Evolutionary conservation across 768 basidiomycete genomes (phyloP), one percentile per base, ranked within the genome.

Genomic region (Hericium alpestre): DNA sequence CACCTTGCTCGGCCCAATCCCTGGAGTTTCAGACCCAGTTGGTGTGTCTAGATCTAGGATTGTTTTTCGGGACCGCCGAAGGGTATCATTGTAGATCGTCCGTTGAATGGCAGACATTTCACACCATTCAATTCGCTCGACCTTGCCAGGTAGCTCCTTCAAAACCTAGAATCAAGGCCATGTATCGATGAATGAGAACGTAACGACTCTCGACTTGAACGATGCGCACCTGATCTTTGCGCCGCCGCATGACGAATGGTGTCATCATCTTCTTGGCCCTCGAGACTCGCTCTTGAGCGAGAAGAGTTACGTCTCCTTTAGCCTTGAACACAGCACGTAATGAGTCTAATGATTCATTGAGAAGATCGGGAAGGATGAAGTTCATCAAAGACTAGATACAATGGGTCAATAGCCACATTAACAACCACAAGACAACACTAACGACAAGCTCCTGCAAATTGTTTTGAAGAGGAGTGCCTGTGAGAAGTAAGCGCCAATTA

Each of bases 261-360:
- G 93, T 96, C 89, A 99, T 93, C 93, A 99, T 97, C 69, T 92
- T 93, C 73, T 97, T 95, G 6, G 96, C 96, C 60, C 94, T 76
- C 18, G 90, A 92, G 22, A 97, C 90, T 52, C 96, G 88, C 67
- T 94, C 88, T 66, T 91, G 87, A 4, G 95, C 90, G 23, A 98
- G 84, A 22, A 97, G 70, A 25, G 90, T 87, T 52, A 89, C 81
- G 65, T 94, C 90, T n/a, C 92, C 90, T 61, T 90, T 92, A 39
- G 91, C 90, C 70, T 96, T 98, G 81, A 99, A 99, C 62, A 99
- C 95, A 7, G 93, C 87, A 13, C 93, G 84, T 16, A 99, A 75
- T 5, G 86, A 82, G 25, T 82, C 84, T 66, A 93, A 76, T 6
- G 88, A 79, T 39, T 80, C 83, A 20, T 80, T 79, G 68, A 99